These are phyloP conservation scores for Centella asiatica DNA, from an alignment of 129 eudicot species.

Conservation along the genomic window DNA sequence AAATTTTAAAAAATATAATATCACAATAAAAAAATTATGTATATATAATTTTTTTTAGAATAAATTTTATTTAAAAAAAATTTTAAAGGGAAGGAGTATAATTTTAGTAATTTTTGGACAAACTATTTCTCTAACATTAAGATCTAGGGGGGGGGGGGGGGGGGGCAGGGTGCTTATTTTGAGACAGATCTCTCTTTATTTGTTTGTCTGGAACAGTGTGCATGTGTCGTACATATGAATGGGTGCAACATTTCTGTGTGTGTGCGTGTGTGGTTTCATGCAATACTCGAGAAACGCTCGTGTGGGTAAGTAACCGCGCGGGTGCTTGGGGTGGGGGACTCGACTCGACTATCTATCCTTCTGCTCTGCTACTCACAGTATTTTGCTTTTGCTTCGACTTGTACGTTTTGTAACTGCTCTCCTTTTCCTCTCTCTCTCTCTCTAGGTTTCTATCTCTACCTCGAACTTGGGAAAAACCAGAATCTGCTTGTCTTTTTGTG, in stretches of 20 bases:
- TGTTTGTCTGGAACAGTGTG: neutral
- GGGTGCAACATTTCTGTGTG: neutral
- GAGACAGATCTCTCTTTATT: slow-evolving; percentile 3
- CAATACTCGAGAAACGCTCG: slow-evolving; percentile 30
- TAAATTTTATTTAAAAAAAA: too few species aligned
- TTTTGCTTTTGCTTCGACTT: neutral
- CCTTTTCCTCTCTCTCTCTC: too few species aligned
- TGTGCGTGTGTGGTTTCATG: slow-evolving; percentile 30
- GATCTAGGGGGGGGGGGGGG: too few species aligned
- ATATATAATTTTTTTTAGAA: too few species aligned
- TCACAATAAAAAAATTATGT: too few species aligned
- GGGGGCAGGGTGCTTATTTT: slow-evolving; percentile 10
- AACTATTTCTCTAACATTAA: too few species aligned
- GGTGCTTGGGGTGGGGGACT: neutral
- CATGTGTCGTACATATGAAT: neutral
- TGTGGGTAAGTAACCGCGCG: slow-evolving; percentile 34
- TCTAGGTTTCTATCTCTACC: neutral
- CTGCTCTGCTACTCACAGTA: neutral
- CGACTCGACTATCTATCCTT: neutral
- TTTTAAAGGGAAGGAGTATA: too few species aligned
- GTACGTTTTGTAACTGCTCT: neutral
- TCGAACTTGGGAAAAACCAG: neutral
- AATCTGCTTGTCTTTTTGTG: neutral
- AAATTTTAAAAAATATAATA: too few species aligned
- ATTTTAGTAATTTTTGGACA: too few species aligned